A percentile compares a stretch with the other conserved stretches of the same genome.
phyloP scores from a whole-genome alignment of 257 asterid genomes.

The Voacanga thouarsii region DNA sequence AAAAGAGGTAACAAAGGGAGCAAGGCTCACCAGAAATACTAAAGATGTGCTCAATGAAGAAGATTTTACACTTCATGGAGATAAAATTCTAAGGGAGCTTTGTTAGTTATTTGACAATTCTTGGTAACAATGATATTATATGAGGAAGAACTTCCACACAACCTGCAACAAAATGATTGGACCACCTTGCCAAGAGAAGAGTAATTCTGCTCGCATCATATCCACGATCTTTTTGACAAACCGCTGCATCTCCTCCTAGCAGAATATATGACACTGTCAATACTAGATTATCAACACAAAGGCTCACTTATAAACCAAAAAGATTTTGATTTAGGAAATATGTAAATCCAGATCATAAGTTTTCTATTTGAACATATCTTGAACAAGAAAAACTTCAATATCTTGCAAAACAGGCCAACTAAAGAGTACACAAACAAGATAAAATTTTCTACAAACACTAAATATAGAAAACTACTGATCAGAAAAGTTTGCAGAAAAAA shows the following conservation, averaged over 20 bases:
- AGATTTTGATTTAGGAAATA: not conserved
- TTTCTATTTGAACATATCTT: not conserved
- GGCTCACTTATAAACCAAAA: not conserved
- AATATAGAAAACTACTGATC: not conserved
- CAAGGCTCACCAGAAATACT: not conserved
- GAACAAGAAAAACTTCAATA: not conserved
- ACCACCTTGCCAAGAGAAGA: slow-evolving; percentile 97
- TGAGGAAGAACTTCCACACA: slow-evolving; percentile 20
- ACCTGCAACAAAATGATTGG: slow-evolving; percentile 92
- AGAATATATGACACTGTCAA: slow-evolving; percentile 9
- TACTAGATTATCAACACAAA: not conserved
- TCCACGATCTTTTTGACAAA: slow-evolving; percentile 86
- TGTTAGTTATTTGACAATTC: not conserved
- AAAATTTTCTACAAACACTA: not conserved
- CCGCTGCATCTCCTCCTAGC: slow-evolving; percentile 88
- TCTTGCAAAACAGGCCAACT: not conserved
- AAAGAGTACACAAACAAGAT: not conserved
- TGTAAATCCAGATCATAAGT: not conserved
- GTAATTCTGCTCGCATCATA: slow-evolving; percentile 70
- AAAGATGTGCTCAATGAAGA: not conserved
- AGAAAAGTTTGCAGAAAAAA: not conserved
- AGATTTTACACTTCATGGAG: not conserved
- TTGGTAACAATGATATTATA: slow-evolving; percentile 12
- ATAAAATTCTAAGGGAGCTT: not conserved
- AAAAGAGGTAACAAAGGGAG: not conserved